phyloP scores from a whole-genome alignment of 2,329 filamentous ascomycete genomes.

The Ophiognomonia clavigignenti-juglandacearum region DNA sequence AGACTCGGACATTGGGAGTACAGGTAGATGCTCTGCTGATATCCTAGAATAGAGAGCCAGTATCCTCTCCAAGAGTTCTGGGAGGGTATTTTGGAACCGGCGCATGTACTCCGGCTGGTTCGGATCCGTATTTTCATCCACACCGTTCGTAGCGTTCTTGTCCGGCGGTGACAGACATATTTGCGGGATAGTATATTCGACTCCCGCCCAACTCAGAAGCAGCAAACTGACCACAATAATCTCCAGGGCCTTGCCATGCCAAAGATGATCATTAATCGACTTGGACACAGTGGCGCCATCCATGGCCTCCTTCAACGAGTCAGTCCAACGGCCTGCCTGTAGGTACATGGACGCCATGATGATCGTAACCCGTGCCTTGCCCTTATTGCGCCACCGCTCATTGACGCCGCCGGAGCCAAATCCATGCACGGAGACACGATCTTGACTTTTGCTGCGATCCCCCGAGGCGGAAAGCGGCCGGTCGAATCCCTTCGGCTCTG shows the following conservation, averaged over 20 bases:
- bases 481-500: slow-evolving; percentile 32
- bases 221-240: slow-evolving; percentile 78
- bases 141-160: slow-evolving; percentile 27
- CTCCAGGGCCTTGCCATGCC: slow-evolving; percentile 94
- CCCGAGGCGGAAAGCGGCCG: slow-evolving; percentile 28
- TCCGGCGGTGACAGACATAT: slow-evolving; percentile 50
- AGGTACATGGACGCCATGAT: slow-evolving; percentile 82
- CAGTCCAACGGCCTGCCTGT: slow-evolving; percentile 82
- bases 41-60: slow-evolving; percentile 68
- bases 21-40: slow-evolving; percentile 65
- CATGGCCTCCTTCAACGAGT: slow-evolving; percentile 77
- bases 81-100: slow-evolving; percentile 55
- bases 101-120: slow-evolving; percentile 49
- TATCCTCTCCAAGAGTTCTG: slow-evolving; percentile 72
- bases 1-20: slow-evolving; percentile 66
- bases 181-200: slow-evolving; percentile 73
- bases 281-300: slow-evolving; percentile 76
- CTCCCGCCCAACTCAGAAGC: slow-evolving; percentile 75
- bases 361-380: slow-evolving; percentile 73
- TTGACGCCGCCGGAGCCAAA: slow-evolving; percentile 68
- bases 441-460: slow-evolving; percentile 31
- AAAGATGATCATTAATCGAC: slow-evolving; percentile 84
- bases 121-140: slow-evolving; percentile 35
- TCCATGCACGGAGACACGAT: slow-evolving; percentile 61
- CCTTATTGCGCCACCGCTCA: slow-evolving; percentile 74